Percentiles rank a stretch among this genome's conserved stretches.
Conservation (phyloP, 2,329 filamentous ascomycete genomes). For the Parascedosporium putredinis region DNA sequence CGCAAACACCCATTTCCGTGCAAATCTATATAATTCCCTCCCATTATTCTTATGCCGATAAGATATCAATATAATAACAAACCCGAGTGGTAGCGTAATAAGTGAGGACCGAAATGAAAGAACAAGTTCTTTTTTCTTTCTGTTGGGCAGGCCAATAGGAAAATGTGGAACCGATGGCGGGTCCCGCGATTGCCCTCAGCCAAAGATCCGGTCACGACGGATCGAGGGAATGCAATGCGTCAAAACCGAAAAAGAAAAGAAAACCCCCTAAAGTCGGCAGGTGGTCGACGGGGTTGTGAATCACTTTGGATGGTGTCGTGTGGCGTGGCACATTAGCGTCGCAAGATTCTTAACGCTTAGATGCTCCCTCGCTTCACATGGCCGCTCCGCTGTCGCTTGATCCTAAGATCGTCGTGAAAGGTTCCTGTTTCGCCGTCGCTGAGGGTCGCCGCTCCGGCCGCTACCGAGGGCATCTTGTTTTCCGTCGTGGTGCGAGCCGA, state of each 20-base stretch:
- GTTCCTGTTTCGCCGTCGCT: slow-evolving; percentile 37
- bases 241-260: no score
- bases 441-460: slow-evolving; percentile 20
- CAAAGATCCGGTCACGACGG: no score
- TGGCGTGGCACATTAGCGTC: background rate
- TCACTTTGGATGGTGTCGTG: background rate
- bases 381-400: slow-evolving; percentile 12
- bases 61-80: slow-evolving; percentile 1
- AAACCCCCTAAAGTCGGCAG: no score
- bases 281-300: no score
- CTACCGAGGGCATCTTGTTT: slow-evolving; percentile 24
- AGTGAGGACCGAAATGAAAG: no score
- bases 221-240: no score
- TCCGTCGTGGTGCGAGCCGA: slow-evolving; percentile 13
- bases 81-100: background rate
- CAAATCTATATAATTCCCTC: slow-evolving; percentile 1
- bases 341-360: slow-evolving; percentile 15
- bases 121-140: background rate
- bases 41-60: slow-evolving; percentile 1
- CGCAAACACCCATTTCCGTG: background rate
- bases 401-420: slow-evolving; percentile 34
- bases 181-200: no score
- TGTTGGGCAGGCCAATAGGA: no score
- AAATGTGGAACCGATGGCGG: no score
- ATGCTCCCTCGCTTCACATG: slow-evolving; percentile 37